phyloP scores from a whole-genome alignment of 2,329 filamentous ascomycete genomes.

The Pseudogymnoascus sp. region DNA sequence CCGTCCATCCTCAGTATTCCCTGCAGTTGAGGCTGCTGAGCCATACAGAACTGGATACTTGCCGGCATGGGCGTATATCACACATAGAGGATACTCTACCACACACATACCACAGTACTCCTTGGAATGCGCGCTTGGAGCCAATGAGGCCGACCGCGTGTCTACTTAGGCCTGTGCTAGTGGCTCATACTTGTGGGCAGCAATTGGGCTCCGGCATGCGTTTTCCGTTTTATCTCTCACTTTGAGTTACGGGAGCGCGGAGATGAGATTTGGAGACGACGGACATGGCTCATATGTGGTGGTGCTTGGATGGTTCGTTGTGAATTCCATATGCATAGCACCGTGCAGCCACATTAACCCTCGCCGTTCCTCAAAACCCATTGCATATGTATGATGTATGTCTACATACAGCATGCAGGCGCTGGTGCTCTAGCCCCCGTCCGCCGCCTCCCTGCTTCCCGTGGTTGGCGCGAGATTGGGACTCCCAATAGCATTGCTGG shows the following conservation, averaged over 20 bases:
- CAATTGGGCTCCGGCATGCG: neutral
- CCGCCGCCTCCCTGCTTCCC: neutral
- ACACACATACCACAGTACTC: neutral
- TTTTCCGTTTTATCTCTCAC: neutral
- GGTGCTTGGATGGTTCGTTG: conserved; percentile 4
- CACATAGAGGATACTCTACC: conserved; percentile 1
- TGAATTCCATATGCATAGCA: conserved; percentile 4
- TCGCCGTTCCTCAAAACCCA: neutral
- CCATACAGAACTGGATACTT: conserved; percentile 4
- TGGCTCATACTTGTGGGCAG: conserved; percentile 1
- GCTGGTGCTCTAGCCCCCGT: neutral
- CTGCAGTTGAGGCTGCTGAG: neutral
- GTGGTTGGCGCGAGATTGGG: conserved; percentile 1
- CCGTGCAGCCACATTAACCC: neutral
- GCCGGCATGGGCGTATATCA: conserved; percentile 4
- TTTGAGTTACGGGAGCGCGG: neutral
- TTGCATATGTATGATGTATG: conserved; percentile 10
- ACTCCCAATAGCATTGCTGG: neutral
- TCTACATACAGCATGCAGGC: conserved; percentile 1
- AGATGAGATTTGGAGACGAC: neutral
- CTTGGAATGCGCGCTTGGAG: conserved; percentile 4
- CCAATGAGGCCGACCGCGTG: conserved; percentile 7
- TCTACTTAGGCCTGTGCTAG: neutral
- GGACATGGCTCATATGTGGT: neutral
- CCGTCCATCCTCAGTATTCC: neutral